phyloP scores from a whole-genome alignment of 2,329 filamentous ascomycete species.

The Phaeosphaeriaceae sp. region DNA sequence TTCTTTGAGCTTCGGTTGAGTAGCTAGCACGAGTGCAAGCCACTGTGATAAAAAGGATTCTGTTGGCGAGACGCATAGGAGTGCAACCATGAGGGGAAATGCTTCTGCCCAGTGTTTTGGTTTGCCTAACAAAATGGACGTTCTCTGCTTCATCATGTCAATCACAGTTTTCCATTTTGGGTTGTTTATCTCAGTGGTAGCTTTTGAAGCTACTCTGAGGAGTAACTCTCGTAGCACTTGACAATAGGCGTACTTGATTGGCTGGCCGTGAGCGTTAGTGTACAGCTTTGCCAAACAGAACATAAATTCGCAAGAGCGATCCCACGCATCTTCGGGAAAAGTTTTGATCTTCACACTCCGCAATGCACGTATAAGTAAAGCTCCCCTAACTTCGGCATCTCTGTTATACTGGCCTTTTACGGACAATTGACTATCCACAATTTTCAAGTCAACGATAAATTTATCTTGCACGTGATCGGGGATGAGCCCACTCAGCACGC shows the following conservation, averaged over 20 bases:
- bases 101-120: constrained; percentile 89
- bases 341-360: constrained; percentile 82
- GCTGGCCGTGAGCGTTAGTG: constrained; percentile 81
- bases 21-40: constrained; percentile 77
- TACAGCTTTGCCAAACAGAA: constrained; percentile 82
- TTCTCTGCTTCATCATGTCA: constrained; percentile 75
- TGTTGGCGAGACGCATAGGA: constrained; percentile 85
- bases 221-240: constrained; percentile 87
- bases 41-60: constrained; percentile 87
- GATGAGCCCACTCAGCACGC: constrained; percentile 94
- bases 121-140: constrained; percentile 86
- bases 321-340: constrained; percentile 76
- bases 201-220: constrained; percentile 83
- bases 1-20: constrained; percentile 86
- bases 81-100: constrained; percentile 84
- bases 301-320: constrained; percentile 88
- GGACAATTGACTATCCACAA: constrained; percentile 75
- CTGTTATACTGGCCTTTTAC: constrained; percentile 71
- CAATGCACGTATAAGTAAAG: constrained; percentile 89
- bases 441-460: constrained; percentile 81
- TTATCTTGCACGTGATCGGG: constrained; percentile 83
- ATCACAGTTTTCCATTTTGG: constrained; percentile 89
- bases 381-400: constrained; percentile 80
- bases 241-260: constrained; percentile 93
- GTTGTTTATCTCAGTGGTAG: constrained; percentile 76